These are phyloP conservation scores for Xylariales sp. DNA, from an alignment of 2,329 filamentous ascomycete species.

Conservation along the genomic window DNA sequence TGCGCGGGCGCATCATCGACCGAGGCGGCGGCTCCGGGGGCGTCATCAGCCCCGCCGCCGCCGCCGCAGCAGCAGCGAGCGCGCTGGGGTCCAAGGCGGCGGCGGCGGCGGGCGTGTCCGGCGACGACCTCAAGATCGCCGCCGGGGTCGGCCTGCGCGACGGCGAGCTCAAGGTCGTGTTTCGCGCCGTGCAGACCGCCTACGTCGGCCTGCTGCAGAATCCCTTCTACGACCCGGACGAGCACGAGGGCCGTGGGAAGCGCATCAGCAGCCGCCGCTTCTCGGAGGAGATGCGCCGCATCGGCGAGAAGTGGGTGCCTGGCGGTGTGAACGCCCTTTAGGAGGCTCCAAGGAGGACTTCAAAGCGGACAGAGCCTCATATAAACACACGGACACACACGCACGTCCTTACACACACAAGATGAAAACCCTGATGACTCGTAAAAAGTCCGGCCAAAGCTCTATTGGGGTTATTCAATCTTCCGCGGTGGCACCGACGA, in stretches of 20 bases:
- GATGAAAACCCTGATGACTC: too few relatives aligned
- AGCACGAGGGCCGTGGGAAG: constrained; percentile 63
- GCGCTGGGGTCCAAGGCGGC: constrained; percentile 22
- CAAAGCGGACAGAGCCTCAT: too few relatives aligned
- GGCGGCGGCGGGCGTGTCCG: constrained; percentile 15
- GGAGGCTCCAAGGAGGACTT: too few relatives aligned
- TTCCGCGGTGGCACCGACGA: too few relatives aligned
- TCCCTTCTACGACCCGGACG: constrained; percentile 89
- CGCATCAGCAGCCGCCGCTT: constrained; percentile 82
- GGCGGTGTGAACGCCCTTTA: constrained; percentile 42
- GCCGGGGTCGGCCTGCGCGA: constrained; percentile 65
- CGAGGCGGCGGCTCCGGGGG: constrained; percentile 11
- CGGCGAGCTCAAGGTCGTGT: constrained; percentile 85
- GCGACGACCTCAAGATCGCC: constrained; percentile 23
- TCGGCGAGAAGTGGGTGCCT: constrained; percentile 81
- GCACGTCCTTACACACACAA: too few relatives aligned
- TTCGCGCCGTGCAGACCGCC: constrained; percentile 86
- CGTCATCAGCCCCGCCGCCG: constrained; percentile 5
- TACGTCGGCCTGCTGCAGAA: constrained; percentile 89
- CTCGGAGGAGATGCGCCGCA: constrained; percentile 73
- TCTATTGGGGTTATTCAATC: too few relatives aligned
- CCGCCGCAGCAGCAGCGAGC: not conserved
- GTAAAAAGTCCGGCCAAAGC: too few relatives aligned
- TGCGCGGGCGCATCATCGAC: constrained; percentile 62
- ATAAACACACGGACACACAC: too few relatives aligned